Conservation (phyloP, 106 monocot species). For the Alisma plantagoaquatica region DNA sequence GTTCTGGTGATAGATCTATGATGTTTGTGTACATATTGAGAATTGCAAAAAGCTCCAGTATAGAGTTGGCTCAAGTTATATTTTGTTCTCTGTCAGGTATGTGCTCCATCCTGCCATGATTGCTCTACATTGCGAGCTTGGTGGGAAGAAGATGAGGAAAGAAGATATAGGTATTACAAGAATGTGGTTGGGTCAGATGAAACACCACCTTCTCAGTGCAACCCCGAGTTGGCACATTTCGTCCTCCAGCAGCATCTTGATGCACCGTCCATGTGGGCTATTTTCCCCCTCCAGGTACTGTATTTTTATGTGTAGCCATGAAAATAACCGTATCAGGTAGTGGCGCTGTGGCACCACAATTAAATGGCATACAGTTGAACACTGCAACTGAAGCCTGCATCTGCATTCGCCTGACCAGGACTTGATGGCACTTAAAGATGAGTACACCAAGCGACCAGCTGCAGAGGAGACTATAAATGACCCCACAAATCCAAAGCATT, state of each 20-base stretch:
- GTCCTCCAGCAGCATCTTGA: constrained; percentile 75
- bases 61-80: no score
- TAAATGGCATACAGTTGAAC: no score
- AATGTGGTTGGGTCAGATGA: constrained; percentile 53
- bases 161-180: constrained; percentile 54
- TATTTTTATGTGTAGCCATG: background rate
- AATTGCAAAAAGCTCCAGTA: no score
- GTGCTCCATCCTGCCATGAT: constrained; percentile 97
- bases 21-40: no score
- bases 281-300: constrained; percentile 89
- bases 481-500: constrained; percentile 95
- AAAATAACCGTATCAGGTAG: no score
- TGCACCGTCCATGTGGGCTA: constrained; percentile 93
- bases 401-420: constrained; percentile 29
- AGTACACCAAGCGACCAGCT: constrained; percentile 71
- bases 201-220: constrained; percentile 50
- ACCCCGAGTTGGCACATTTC: constrained; percentile 58
- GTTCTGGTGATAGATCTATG: no score
- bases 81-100: constrained; percentile 35
- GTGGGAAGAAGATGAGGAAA: constrained; percentile 96
- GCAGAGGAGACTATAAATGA: constrained; percentile 92
- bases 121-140: constrained; percentile 88
- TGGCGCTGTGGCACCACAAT: no score
- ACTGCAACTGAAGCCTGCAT: no score
- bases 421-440: constrained; percentile 74